These are phyloP conservation scores for Coemansia sp. DNA, from an alignment of 192 early-diverging fungal species.

Conservation along the genomic window DNA sequence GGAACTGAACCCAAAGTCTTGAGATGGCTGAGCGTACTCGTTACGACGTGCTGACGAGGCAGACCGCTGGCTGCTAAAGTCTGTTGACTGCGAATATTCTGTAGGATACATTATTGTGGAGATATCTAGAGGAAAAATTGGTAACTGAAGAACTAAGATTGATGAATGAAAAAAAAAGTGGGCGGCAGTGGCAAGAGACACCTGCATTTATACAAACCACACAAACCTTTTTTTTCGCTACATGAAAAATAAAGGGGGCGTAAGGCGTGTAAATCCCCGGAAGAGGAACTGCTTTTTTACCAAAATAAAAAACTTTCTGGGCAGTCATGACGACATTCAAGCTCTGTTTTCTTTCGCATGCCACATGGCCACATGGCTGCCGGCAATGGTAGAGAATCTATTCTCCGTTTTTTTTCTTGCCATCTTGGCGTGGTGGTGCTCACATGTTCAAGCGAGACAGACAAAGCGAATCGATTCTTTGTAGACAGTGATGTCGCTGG, in stretches of 20 bases:
- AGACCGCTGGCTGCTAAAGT: conserved; percentile 7
- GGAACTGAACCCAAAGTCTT: neutral
- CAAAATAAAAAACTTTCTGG: neutral
- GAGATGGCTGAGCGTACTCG: neutral
- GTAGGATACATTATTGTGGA: neutral
- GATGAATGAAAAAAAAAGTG: neutral
- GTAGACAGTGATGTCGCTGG: neutral
- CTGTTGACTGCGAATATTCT: conserved; percentile 6
- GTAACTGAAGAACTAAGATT: neutral
- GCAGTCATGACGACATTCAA: conserved; percentile 6
- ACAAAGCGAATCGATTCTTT: neutral
- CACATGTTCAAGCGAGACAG: conserved; percentile 2
- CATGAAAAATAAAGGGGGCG: neutral
- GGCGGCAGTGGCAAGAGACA: neutral
- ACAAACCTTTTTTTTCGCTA: neutral
- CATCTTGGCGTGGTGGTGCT: conserved; percentile 10
- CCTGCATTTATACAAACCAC: conserved; percentile 1
- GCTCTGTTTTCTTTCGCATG: neutral
- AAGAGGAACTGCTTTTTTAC: neutral
- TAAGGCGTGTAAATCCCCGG: neutral
- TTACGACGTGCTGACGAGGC: conserved; percentile 4
- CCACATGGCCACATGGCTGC: conserved; percentile 1
- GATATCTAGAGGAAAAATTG: neutral
- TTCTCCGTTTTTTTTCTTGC: neutral
- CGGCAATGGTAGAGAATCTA: neutral